These are phyloP conservation scores for Saprolegnia parasitica DNA, from an alignment of 352 stramenopile genomes.

Conservation along the genomic window DNA sequence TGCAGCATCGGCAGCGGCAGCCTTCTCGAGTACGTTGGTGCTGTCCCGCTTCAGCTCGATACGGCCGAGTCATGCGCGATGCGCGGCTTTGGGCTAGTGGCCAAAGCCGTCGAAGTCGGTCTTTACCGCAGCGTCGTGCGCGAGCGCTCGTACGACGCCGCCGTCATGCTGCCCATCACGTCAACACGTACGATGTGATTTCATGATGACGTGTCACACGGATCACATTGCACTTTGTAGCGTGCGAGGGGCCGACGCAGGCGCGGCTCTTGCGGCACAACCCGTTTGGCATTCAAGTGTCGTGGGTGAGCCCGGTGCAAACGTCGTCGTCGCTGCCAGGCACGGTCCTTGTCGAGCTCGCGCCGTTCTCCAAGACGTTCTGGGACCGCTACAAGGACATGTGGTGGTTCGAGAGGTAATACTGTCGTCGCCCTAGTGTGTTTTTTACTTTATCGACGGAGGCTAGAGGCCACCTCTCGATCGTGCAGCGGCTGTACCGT, in stretches of 20 bases:
- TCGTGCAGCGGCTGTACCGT: conserved; percentile 62
- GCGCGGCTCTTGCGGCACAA: conserved; percentile 5
- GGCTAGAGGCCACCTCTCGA: conserved; percentile 45
- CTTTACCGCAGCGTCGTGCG: background rate
- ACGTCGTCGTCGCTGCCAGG: conserved; percentile 38
- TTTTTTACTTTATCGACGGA: too few species aligned
- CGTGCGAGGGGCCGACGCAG: background rate
- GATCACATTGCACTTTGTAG: background rate
- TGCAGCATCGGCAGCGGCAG: background rate
- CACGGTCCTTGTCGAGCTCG: conserved; percentile 62
- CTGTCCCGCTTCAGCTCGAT: background rate
- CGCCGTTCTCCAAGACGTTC: conserved; percentile 58
- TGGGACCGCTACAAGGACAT: conserved; percentile 69
- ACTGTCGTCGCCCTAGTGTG: background rate
- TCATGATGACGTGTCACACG: background rate
- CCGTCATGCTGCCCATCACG: conserved; percentile 30
- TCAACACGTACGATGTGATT: conserved; percentile 30
- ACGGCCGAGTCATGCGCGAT: background rate
- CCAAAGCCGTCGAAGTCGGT: background rate
- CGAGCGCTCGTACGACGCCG: conserved; percentile 25
- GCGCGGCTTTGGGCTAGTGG: background rate
- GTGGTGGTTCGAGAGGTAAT: conserved; percentile 76
- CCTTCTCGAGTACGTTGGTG: background rate
- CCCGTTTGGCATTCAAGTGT: background rate
- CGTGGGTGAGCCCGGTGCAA: conserved; percentile 2